A percentile compares a stretch with the other conserved stretches of the same genome.
Conservation (phyloP, 106 monocot genomes). For the Acorus calamus region DNA sequence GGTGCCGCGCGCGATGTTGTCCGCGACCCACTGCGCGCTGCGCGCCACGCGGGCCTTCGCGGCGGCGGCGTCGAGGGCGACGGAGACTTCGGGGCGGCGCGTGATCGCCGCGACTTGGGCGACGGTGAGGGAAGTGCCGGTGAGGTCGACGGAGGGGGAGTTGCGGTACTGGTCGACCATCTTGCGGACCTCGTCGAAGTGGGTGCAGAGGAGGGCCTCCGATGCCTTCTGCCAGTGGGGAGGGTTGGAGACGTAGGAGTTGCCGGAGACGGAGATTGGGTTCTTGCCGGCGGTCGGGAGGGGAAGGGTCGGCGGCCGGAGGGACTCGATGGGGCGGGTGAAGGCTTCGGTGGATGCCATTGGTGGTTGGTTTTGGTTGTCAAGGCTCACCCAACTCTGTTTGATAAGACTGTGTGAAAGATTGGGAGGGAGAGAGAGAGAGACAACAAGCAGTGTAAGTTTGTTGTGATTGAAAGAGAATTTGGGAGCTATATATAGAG, state of each 20-base stretch:
- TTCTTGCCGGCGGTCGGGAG: constrained; percentile 15
- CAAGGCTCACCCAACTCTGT: constrained; percentile 5
- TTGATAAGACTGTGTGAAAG: background rate
- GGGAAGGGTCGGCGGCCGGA: background rate
- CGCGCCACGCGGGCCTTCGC: constrained; percentile 19
- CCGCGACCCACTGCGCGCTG: constrained; percentile 34
- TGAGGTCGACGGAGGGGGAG: constrained; percentile 12
- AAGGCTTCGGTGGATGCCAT: too few relatives aligned
- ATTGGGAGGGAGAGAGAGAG: background rate
- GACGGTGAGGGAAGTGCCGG: constrained; percentile 28
- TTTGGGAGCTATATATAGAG: too few relatives aligned
- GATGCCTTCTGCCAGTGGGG: constrained; percentile 26
- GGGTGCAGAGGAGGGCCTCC: constrained; percentile 21
- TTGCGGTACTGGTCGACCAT: constrained; percentile 20
- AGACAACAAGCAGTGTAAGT: too few relatives aligned
- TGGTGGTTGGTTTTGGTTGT: background rate
- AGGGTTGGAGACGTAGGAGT: constrained; percentile 13
- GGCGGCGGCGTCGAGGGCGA: constrained; percentile 6
- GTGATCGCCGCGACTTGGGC: constrained; percentile 31
- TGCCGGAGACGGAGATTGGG: constrained; percentile 18
- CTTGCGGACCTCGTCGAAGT: constrained; percentile 28
- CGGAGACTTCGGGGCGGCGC: background rate
- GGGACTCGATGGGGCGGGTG: too few relatives aligned
- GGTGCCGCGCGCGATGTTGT: constrained; percentile 24
- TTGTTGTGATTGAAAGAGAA: too few relatives aligned